Percentiles rank a stretch among this genome's conserved stretches.
These are phyloP conservation scores for Trichoderma simmonsii DNA, from an alignment of 2,329 filamentous ascomycete species.

Conservation along the genomic window DNA sequence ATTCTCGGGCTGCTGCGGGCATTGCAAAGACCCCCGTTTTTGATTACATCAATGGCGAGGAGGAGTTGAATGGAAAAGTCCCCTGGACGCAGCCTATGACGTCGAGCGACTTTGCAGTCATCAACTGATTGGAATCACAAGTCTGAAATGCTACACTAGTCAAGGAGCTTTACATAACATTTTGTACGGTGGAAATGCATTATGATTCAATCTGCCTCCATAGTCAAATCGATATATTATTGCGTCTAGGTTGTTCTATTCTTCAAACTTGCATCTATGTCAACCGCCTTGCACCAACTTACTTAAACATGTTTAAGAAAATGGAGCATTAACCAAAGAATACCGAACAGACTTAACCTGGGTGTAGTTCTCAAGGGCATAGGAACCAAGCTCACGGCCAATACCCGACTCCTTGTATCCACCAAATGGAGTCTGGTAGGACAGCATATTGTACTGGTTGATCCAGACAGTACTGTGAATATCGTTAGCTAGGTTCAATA, in stretches of 20 bases:
- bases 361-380: slow-evolving; percentile 31
- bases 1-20: not conserved
- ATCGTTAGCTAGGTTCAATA: too few relatives aligned
- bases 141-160: not conserved
- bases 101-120: not conserved
- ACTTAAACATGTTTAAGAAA: too few relatives aligned
- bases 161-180: not conserved
- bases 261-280: too few relatives aligned
- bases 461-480: slow-evolving; percentile 55
- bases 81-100: not conserved
- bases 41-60: not conserved
- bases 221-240: too few relatives aligned
- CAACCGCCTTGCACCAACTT: too few relatives aligned
- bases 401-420: slow-evolving; percentile 35
- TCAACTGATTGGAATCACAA: not conserved
- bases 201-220: too few relatives aligned
- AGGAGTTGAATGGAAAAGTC: not conserved
- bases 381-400: slow-evolving; percentile 32
- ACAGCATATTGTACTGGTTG: slow-evolving; percentile 39
- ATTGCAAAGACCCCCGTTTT: not conserved
- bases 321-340: too few relatives aligned
- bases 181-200: not conserved
- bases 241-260: too few relatives aligned
- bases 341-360: slow-evolving; percentile 27
- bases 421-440: slow-evolving; percentile 32